Evolutionary conservation across 108 stramenopile genomes (phyloP), one percentile per base, ranked within the genome.

Genomic region (Fragilaria radians): DNA sequence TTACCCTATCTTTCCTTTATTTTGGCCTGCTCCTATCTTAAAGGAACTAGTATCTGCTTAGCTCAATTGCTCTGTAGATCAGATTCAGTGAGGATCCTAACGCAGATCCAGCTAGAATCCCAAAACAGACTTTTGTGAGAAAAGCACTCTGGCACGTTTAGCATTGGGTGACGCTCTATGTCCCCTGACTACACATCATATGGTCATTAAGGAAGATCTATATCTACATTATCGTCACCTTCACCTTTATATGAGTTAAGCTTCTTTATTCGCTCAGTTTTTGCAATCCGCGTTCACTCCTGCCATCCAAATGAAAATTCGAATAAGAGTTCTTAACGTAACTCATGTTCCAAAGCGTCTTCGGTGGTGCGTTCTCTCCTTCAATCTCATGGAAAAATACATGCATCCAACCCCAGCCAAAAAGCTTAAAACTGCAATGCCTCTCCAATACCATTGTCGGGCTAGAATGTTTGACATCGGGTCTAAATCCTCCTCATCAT

Each of bases 401-500:
- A 81, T 52, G 36, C 80, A 81, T 14, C 72, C 72, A 17, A 65
- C 72, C n/a, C 72, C 80, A 22, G 77, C 34, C 3, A 66, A 23
- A n/a, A 81, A 52, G 24, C 72, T 61, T 2, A 64, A 68, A 1
- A 60, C 57, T 18, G 76, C 80, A 28, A 81, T 63, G 19, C 71
- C 54, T 7, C 69, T 33, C 71, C 75, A 81, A 36, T 76, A 77
- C 23, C 70, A 74, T 30, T 71, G 66, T 30, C 61, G 55, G 3
- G 45, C 59, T 2, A 61, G 34, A 9, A 28, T 11, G 11, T 55
- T 25, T 47, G 53, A 42, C 2, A 32, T 26, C 18, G 32, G 27
- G 26, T 66, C 47, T 18, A 32, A 32, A 14, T 45, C 31, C 25
- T 31, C 32, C 29, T 57, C 68, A 11, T 55, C 36, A n/a, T n/a